phyloP scores from a whole-genome alignment of 345 rosid genomes.

The Pelargonium nanum region DNA sequence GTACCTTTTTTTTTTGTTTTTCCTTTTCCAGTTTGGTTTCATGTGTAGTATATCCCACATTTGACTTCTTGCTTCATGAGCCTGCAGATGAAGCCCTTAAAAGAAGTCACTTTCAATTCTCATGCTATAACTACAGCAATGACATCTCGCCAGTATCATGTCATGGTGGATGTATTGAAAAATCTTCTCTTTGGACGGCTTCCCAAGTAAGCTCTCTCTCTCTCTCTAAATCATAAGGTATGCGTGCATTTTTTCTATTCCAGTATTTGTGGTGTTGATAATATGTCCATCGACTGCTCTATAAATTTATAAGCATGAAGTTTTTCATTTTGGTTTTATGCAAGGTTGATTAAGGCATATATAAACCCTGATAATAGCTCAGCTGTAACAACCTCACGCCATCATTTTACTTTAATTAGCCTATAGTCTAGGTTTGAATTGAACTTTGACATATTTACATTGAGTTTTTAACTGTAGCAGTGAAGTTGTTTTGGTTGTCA shows the following conservation, averaged over 20 bases:
- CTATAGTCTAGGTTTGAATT: not conserved
- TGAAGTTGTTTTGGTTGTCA: too few relatives aligned
- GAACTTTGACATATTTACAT: not conserved
- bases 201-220: slow-evolving; percentile 64
- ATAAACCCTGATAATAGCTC: too few relatives aligned
- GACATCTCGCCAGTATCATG: slow-evolving; percentile 98
- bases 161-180: slow-evolving; percentile 91
- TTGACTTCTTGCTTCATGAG: slow-evolving; percentile 5
- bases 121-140: slow-evolving; percentile 76
- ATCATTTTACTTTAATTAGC: too few relatives aligned
- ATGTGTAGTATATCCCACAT: not conserved
- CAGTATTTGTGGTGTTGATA: not conserved
- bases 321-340: too few relatives aligned
- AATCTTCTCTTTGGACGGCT: slow-evolving; percentile 96
- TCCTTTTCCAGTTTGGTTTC: not conserved
- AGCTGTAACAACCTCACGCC: too few relatives aligned
- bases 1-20: too few relatives aligned
- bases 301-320: too few relatives aligned
- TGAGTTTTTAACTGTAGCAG: not conserved
- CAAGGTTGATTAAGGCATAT: too few relatives aligned
- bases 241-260: not conserved
- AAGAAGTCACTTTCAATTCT: slow-evolving; percentile 88
- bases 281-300: slow-evolving; percentile 5
- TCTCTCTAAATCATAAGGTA: not conserved
- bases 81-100: slow-evolving; percentile 87